Conservation (phyloP, 306 rosid species). For the Ammopiptanthus mongolicus region DNA sequence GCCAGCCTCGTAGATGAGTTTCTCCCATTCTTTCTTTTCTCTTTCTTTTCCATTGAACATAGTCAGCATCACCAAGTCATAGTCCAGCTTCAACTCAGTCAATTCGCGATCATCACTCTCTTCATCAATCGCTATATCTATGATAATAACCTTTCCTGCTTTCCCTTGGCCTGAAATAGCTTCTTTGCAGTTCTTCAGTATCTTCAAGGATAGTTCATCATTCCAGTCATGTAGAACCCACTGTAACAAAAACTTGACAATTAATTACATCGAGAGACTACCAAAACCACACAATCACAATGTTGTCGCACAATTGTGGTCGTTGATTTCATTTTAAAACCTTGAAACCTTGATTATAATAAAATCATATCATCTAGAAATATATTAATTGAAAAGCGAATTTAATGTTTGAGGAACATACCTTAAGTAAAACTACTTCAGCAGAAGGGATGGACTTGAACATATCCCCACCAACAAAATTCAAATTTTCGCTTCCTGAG, state of each 20-base stretch:
- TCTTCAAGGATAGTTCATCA: conserved; percentile 38
- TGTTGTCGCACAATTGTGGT: too few relatives aligned
- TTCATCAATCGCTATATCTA: conserved; percentile 45
- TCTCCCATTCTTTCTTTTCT: conserved; percentile 47
- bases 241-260: neutral
- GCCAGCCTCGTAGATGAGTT: conserved; percentile 45
- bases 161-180: conserved; percentile 36
- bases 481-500: conserved; percentile 29
- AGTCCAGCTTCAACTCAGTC: conserved; percentile 31
- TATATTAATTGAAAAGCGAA: too few relatives aligned
- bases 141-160: conserved; percentile 44
- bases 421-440: conserved; percentile 45
- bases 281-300: too few relatives aligned
- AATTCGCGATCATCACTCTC: conserved; percentile 19
- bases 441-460: conserved; percentile 43
- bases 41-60: conserved; percentile 31
- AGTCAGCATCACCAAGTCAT: conserved; percentile 46
- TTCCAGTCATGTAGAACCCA: conserved; percentile 37
- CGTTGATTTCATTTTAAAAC: too few relatives aligned
- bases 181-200: conserved; percentile 49
- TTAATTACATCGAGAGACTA: too few relatives aligned
- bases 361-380: too few relatives aligned
- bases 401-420: neutral
- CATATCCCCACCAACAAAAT: conserved; percentile 49
- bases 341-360: too few relatives aligned